Evolutionary conservation across 176 grass and related monocot genomes (phyloP), one percentile per base, ranked within the genome.

Genomic region (Tuctoria greenei): DNA sequence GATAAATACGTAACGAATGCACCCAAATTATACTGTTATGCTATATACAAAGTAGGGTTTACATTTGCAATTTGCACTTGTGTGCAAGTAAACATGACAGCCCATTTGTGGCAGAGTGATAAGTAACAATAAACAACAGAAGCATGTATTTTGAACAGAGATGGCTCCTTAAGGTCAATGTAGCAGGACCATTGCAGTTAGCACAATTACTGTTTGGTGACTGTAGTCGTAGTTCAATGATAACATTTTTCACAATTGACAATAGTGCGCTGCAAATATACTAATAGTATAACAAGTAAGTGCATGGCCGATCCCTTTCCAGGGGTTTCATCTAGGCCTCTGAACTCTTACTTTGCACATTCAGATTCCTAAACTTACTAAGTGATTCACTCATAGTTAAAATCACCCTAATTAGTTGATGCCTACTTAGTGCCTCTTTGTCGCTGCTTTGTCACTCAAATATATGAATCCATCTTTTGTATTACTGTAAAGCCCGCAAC

Each of bases 11-110:
- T 3, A 55, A 73, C 52, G 56, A 9, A 36, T 56, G 39, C 44
- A 56, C 47, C 24, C 34, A 43, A 31, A 31, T 2, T 2, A 31
- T 47, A 67, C 20, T 41, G 14, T 59, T 2, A 38, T 34, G 13
- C 17, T 73, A 82, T 74, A 56, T 13, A 8, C 25, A 73, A 12
- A 73, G 50, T 15, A 38, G 3, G 69, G 58, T 12, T 74, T 70
- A 46, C 64, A 86, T 81, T 76, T 69, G 25, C 45, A 70, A 4
- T 81, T 75, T 62, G 36, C 37, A 70, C 7, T 28, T 16, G 20
- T 46, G 47, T n/a, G 14, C 72, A 71, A 82, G 47, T 14, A 37
- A 58, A 65, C 38, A 71, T 41, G 71, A 55, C 3, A 14, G 40
- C 64, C 27, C 38, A 71, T 15, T 79, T 6, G 8, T 60, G 8